Evolutionary conservation across 805 yeast species (phyloP), one percentile per base, ranked within the genome.

Genomic region (Kluyveromyces wickerhamii): DNA sequence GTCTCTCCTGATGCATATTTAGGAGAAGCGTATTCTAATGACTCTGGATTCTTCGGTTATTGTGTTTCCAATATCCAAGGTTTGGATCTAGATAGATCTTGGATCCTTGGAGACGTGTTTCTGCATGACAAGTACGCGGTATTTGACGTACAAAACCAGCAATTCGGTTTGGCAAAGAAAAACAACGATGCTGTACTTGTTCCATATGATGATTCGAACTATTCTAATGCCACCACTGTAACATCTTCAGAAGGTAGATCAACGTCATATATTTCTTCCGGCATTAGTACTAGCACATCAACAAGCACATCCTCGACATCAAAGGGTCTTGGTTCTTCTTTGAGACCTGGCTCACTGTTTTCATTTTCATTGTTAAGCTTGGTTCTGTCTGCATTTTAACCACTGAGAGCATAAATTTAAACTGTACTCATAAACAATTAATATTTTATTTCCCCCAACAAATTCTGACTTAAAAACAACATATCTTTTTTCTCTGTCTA

Each of bases 61-160:
- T 78, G 86, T 60, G 75, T 77, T 9, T 72, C 81, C 5, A 77
- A 75, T 45, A 65, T 77, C 38, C 83, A 75, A 56, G 84, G 82
- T 7, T 54, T 63, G 8, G 50, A 52, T 21, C 47, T 52, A 11
- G 55, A 62, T 34, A 60, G 59, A 12, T 51, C 66, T 1, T 78
- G 85, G 85, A 68, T 78, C 35, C 55, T 78, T 25, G 86, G 86
- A 4, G 77, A 74, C n/a, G 63, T 74, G 3, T 77, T 78, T 47
- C 52, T 78, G 44, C 67, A 68, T 38, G 62, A 63, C 21, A 74
- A 66, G 36, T 77, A 74, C 49, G 65, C 77, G 2, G 72, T 74
- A 10, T 78, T 75, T 44, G 79, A 78, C 44, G 60, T 72, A 37
- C 72, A 66, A 32, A 47, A 63, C n/a, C 59, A 55, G 29, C 46